Evolutionary conservation across 495 filamentous ascomycete genomes (phyloP), one percentile per base, ranked within the genome.

Genomic region (Aspergillus avenaceus): DNA sequence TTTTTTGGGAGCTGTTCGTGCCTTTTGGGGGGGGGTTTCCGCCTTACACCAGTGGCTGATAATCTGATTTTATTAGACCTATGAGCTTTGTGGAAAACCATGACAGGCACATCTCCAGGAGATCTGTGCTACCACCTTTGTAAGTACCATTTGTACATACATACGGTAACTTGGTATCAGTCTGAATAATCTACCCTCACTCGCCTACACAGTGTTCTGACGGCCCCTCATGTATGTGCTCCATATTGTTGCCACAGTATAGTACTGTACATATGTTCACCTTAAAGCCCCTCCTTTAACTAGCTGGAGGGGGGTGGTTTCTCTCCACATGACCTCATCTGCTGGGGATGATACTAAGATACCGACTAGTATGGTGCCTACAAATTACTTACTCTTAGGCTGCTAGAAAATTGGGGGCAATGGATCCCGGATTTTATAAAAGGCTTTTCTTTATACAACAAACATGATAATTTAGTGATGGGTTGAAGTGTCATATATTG

Each of bases 51-150:
- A 38, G 24, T 41, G 14, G 8, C 24, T 22, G n/a, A 27, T 49
- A 21, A 14, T 41, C n/a, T 18, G 3, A 31, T 28, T 18, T 26
- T 13, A 19, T 41, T 11, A 14, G 31, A 24, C 18, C 4, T 24
- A 31, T 22, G 49, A 45, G 29, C 32, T 34, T 52, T 45, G 49
- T 42, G 49, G 32, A 37, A 45, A 51, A 45, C 23, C 28, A 44
- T 51, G 49, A 51, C 49, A 51, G 49, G 46, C 16, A 18, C 46
- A 41, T 34, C 23, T 24, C 8, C 29, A 11, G 31, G 32, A 45
- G 49, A 52, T 52, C 49, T 32, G 49, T 52, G 49, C 49, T 27
- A 49, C 22, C 25, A 40, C 41, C 18, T 24, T n/a, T 22, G 31
- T 27, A 5, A 14, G 31, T 27, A 19, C 26, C 22, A 8, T 11